These are phyloP conservation scores for Populus deltoides DNA, from an alignment of 345 rosid genomes.

Conservation along the genomic window DNA sequence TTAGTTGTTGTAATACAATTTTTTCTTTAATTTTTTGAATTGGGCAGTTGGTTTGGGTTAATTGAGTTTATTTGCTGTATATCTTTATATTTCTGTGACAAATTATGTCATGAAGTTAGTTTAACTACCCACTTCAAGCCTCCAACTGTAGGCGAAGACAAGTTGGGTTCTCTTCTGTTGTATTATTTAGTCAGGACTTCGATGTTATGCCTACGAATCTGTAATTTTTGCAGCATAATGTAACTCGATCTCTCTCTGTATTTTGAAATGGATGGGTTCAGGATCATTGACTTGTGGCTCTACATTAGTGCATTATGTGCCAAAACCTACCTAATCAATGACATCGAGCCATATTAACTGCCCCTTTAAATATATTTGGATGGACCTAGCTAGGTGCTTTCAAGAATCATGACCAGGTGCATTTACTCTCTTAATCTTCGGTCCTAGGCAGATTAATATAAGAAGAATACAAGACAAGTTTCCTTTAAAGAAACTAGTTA, in stretches of 20 bases:
- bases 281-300: background rate
- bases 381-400: background rate
- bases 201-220: slow-evolving; percentile 7
- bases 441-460: background rate
- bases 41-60: slow-evolving; percentile 13
- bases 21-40: background rate
- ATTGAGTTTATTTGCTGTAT: slow-evolving; percentile 10
- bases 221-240: background rate
- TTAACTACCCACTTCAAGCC: slow-evolving; percentile 13
- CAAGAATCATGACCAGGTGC: background rate
- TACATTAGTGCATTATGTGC: background rate
- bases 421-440: background rate
- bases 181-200: slow-evolving; percentile 7
- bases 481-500: background rate
- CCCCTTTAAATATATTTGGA: background rate
- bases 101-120: slow-evolving; percentile 19
- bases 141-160: slow-evolving; percentile 16
- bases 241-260: background rate
- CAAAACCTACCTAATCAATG: background rate
- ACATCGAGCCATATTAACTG: background rate
- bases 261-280: background rate
- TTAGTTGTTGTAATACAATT: background rate
- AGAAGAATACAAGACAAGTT: background rate
- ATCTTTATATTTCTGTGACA: background rate
- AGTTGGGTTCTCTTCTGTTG: slow-evolving; percentile 12